Percentiles rank a stretch among this genome's conserved stretches.
Conservation (phyloP, 495 filamentous ascomycete species). For the Penicillium macrosclerotiorum region DNA sequence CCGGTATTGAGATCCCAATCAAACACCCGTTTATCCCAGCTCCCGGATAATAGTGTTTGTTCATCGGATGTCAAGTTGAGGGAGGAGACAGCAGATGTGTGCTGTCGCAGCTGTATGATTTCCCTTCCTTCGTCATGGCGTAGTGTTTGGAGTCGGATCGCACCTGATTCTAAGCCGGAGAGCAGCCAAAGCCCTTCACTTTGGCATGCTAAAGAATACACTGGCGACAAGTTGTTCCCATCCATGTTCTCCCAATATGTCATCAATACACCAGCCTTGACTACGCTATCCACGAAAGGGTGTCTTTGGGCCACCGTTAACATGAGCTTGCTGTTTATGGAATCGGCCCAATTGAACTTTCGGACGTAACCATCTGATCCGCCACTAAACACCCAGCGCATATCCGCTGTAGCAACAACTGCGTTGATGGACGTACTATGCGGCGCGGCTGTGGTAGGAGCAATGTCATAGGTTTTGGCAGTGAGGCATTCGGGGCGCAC, state of each 20-base stretch:
- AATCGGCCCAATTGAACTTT: slow-evolving; percentile 93
- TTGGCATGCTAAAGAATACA: slow-evolving; percentile 91
- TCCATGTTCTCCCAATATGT: slow-evolving; percentile 95
- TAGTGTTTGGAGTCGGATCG: slow-evolving; percentile 91
- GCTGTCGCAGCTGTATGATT: slow-evolving; percentile 74
- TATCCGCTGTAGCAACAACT: slow-evolving; percentile 86
- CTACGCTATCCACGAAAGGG: slow-evolving; percentile 95
- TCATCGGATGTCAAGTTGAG: slow-evolving; percentile 81
- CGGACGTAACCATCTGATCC: slow-evolving; percentile 92
- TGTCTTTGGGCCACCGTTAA: slow-evolving; percentile 95
- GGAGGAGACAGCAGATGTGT: slow-evolving; percentile 90
- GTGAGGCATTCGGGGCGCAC: slow-evolving; percentile 77
- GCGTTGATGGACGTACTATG: slow-evolving; percentile 96
- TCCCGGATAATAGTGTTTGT: slow-evolving; percentile 82
- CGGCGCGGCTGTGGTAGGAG: slow-evolving; percentile 93
- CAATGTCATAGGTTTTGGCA: slow-evolving; percentile 90
- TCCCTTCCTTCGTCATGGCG: slow-evolving; percentile 92
- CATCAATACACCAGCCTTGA: slow-evolving; percentile 87
- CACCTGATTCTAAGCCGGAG: slow-evolving; percentile 83
- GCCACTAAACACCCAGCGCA: slow-evolving; percentile 92
- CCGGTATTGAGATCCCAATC: slow-evolving; percentile 97
- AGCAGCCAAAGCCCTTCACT: slow-evolving; percentile 87
- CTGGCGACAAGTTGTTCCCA: slow-evolving; percentile 64
- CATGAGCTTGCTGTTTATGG: slow-evolving; percentile 89
- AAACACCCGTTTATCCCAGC: slow-evolving; percentile 91